Evolutionary conservation across 371 early-diverging fungal genomes (phyloP).

Genomic region (Smittium culicis): DNA sequence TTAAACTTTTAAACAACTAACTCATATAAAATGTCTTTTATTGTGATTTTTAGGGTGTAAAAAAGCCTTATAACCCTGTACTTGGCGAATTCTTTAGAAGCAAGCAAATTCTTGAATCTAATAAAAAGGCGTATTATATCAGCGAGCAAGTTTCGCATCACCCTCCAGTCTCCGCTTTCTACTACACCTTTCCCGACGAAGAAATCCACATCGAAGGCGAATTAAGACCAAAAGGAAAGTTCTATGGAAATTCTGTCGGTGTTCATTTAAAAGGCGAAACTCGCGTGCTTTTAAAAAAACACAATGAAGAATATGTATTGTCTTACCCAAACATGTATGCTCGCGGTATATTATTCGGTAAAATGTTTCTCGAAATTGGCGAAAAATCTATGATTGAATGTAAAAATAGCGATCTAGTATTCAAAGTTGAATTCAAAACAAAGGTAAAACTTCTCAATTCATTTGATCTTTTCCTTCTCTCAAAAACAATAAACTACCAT

Average conservation of each 20-base stretch:
- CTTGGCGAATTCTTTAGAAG: conserved; percentile 88
- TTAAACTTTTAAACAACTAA: too few relatives aligned
- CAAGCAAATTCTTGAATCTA: conserved; percentile 53
- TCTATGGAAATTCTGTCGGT: conserved; percentile 85
- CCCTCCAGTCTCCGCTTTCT: conserved; percentile 83
- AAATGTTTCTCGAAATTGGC: conserved; percentile 85
- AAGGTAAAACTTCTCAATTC: conserved; percentile 44
- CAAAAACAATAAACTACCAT: too few relatives aligned
- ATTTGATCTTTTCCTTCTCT: background rate
- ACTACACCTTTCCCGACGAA: conserved; percentile 70
- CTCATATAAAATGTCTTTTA: too few relatives aligned
- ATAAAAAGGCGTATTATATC: conserved; percentile 60
- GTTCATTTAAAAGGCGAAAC: conserved; percentile 73
- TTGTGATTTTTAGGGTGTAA: conserved; percentile 75
- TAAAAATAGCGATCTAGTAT: conserved; percentile 51
- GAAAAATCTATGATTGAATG: conserved; percentile 63
- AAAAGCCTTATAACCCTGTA: conserved; percentile 94
- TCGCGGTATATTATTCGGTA: conserved; percentile 81
- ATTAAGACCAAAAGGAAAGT: conserved; percentile 70
- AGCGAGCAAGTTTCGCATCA: conserved; percentile 96
- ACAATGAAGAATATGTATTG: conserved; percentile 62
- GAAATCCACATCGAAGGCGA: conserved; percentile 69
- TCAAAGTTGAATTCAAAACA: conserved; percentile 78
- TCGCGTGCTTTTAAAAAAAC: conserved; percentile 42
- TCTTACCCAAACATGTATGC: conserved; percentile 88